Percentiles rank a stretch among this genome's conserved stretches.
Evolutionary conservation across 352 stramenopile genomes (phyloP).

Genomic region (Globisporangium abappressorium): DNA sequence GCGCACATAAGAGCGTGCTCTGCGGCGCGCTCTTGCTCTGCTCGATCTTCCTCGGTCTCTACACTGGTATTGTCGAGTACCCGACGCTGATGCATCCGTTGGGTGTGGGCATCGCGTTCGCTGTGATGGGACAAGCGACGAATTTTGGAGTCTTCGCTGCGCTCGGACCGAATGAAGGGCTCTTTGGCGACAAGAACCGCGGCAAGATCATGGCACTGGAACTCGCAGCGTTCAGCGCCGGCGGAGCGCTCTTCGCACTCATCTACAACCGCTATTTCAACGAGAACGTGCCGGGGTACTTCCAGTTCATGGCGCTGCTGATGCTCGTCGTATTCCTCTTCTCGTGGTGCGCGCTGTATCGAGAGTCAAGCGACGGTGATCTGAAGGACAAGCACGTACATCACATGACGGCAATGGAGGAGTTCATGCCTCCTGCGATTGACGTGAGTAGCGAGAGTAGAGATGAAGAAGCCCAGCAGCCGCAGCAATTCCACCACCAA

Average conservation of each 20-base stretch:
- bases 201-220: constrained; percentile 73
- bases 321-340: constrained; percentile 52
- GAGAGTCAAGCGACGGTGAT: constrained; percentile 16
- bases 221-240: constrained; percentile 63
- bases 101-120: constrained; percentile 53
- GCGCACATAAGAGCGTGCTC: constrained; percentile 53
- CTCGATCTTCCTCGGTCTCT: constrained; percentile 42
- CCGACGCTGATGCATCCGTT: constrained; percentile 42
- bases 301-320: constrained; percentile 62
- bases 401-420: constrained; percentile 29
- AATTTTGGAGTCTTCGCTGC: constrained; percentile 74
- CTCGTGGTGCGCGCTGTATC: constrained; percentile 52
- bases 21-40: constrained; percentile 37
- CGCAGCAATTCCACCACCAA: neutral
- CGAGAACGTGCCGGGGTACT: constrained; percentile 50
- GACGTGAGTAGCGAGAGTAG: constrained; percentile 5
- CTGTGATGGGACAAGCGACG: constrained; percentile 49
- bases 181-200: constrained; percentile 61
- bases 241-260: constrained; percentile 65
- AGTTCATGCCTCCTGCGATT: constrained; percentile 35
- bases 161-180: constrained; percentile 67
- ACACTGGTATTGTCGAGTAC: constrained; percentile 28
- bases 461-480: constrained; percentile 9
- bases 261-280: constrained; percentile 63
- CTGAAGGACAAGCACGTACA: constrained; percentile 13